Base-by-base conservation (phyloP, 768 basidiomycete genomes). In the Boletus coccyginus region DNA sequence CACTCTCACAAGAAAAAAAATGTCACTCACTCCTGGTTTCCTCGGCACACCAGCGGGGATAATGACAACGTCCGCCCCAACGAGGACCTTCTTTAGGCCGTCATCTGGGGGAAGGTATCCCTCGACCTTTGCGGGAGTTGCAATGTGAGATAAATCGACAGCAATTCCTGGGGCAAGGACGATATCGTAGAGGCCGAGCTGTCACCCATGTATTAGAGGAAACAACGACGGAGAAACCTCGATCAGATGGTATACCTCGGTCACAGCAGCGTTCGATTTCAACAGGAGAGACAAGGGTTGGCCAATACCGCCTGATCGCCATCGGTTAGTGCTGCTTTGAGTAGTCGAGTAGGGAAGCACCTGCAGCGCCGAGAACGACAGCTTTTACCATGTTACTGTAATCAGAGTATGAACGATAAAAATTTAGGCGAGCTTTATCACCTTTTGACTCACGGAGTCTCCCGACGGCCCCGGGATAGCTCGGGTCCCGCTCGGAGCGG, bases 151-250 rank as follows among this genome's bases (percentile, higher is more conserved):
- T 56, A 98, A 80, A 78, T 99, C 96, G 56, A 87, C 92, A 36
- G 94, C 94, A 60, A 99, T 96, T 69, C 96, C 96, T 16, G 93
- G 93, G n/a, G 94, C 90, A 74, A 93, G 91, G 67, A 95, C 93
- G 75, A 98, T 95, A 92, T 98, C 96, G 71, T 81, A 98, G 57
- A 98, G 85, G 50, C 84, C 78, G 49, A 98, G 88, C 88, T 94
- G 65, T 19, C 50, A 31, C 17, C 4, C 50, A 44, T 32, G 50
- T 47, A 42, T 50, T 14, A 52, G 51, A 50, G 21, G n/a, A 45
- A 52, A 46, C n/a, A 10, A 46, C 31, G 51, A 46, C 53, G 39
- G 12, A 36, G 27, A 35, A 38, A 8, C 17, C 11, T 10, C 7
- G 58, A 47, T 59, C 38, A 24, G 36, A 52, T 39, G 16, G 57